A percentile compares a stretch with the other conserved stretches of the same genome.
Evolutionary conservation across 1,139 yeast species (phyloP).

Genomic region (Suhomyces kunorum): DNA sequence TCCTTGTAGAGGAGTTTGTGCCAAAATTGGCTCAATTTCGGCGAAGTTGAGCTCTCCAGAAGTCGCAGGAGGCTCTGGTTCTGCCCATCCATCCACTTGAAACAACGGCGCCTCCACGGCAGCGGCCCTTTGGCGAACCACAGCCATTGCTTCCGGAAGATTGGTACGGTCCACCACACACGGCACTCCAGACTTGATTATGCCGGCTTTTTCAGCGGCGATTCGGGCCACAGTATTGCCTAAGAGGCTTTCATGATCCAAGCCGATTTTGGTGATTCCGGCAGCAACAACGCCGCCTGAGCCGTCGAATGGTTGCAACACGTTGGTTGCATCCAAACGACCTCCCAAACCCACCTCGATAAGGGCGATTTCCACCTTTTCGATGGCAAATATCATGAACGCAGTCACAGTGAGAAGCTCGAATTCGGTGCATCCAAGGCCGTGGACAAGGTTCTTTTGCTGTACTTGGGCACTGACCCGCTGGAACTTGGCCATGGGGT

Average conservation of each 20-base stretch:
- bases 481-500: conserved; percentile 49
- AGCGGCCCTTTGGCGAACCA: conserved; percentile 30
- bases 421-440: conserved; percentile 78
- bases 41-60: background rate
- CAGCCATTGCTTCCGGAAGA: conserved; percentile 48
- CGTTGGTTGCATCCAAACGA: conserved; percentile 83
- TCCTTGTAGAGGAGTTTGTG: conserved; percentile 63
- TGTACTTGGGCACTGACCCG: conserved; percentile 43
- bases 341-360: conserved; percentile 95
- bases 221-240: conserved; percentile 66
- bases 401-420: conserved; percentile 85
- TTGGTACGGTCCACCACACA: conserved; percentile 77
- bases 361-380: conserved; percentile 67
- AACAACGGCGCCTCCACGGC: conserved; percentile 20
- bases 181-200: conserved; percentile 60
- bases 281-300: conserved; percentile 54
- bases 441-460: conserved; percentile 32
- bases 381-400: conserved; percentile 64
- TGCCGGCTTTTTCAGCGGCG: conserved; percentile 82
- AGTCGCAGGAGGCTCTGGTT: conserved; percentile 4
- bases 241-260: conserved; percentile 77
- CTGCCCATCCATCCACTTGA: conserved; percentile 20
- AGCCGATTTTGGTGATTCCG: conserved; percentile 79
- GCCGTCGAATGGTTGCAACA: conserved; percentile 32
- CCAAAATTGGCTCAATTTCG: conserved; percentile 17